Base-by-base conservation (phyloP, 192 early-diverging fungal species). In the Coemansia sp. region DNA sequence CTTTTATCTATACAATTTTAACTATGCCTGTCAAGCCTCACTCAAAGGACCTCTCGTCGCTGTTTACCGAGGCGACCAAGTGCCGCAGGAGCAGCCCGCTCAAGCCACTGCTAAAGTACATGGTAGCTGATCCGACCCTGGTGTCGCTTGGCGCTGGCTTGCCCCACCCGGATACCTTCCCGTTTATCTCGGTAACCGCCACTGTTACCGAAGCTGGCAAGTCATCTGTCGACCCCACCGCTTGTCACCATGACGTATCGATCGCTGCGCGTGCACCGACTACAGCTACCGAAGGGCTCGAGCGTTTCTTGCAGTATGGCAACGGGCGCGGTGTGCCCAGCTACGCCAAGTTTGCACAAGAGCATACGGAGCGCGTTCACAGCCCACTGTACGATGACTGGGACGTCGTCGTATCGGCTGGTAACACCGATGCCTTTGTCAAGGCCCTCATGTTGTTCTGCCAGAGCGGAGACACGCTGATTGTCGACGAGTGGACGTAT, bases 61-160 rank as follows among this genome's bases (percentile, higher is more conserved):
- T 67, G 50, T 78, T 84, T 57, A 70, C 81, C 21, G 73, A 84
- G 53, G 64, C 69, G 14, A 61, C 81, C 17, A 59, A 44, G 51
- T 59, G 48, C 14, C 81, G 81, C 36, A 68, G 75, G 63, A 73
- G 64, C 70, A 78, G 76, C 65, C 81, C 81, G n/a, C 68, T 84
- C 16, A 84, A 84, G 70, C 46, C 69, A 17, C 59, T 78, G 53
- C 51, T 41, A 44, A 78, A 78, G 66, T 84, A 78, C 68, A 78
- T 84, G 81, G 40, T 37, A 2, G 67, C 64, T 2, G 85, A 78
- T 50, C 78, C 86, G 6, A 82, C 74, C 39, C 85, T 89, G 44
- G 69, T 93, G 51, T 89, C 90, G 37, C 81, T 93, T 1, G 90
- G 90, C 10, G 90, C 88, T 2, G 92, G 92, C 1, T 78, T 88